phyloP scores from a whole-genome alignment of 1,139 yeast species.

The Kurtzmaniella quercitrusa region DNA sequence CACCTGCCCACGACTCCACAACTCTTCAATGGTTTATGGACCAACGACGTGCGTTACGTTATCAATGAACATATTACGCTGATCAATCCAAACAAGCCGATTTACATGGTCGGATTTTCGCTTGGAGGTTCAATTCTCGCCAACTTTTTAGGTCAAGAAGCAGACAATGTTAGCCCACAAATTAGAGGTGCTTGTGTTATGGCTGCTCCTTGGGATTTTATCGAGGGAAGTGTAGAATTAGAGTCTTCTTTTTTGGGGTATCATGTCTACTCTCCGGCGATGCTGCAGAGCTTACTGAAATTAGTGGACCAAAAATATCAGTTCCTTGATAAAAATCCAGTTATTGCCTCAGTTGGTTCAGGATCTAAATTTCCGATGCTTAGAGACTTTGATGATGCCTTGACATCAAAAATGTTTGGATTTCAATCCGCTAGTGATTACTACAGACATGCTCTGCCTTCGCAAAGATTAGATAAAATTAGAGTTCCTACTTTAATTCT shows the following conservation, averaged over 20 bases:
- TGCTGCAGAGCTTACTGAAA: constrained; percentile 47
- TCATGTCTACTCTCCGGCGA: constrained; percentile 48
- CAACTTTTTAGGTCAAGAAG: constrained; percentile 55
- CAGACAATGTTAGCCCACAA: constrained; percentile 26
- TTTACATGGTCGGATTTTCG: constrained; percentile 53
- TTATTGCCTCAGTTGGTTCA: constrained; percentile 26
- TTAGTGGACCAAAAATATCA: constrained; percentile 42
- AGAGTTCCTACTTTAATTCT: constrained; percentile 52
- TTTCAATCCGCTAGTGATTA: constrained; percentile 51
- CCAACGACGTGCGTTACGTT: constrained; percentile 55
- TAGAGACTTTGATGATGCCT: constrained; percentile 47
- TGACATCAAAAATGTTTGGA: constrained; percentile 54
- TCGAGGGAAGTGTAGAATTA: constrained; percentile 42
- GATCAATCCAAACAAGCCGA: constrained; percentile 47
- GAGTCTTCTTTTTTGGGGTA: constrained; percentile 41
- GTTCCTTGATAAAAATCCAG: constrained; percentile 32
- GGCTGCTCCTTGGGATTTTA: constrained; percentile 58
- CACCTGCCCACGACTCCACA: constrained; percentile 57
- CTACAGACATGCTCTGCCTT: constrained; percentile 51
- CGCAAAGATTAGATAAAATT: constrained; percentile 43
- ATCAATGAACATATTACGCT: constrained; percentile 42
- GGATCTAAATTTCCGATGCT: constrained; percentile 10
- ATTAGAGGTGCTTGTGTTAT: constrained; percentile 48
- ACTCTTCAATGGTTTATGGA: constrained; percentile 58
- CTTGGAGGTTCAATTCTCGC: constrained; percentile 55